Base-by-base conservation (phyloP, 495 filamentous ascomycete genomes). In the Aspergillus diversus region DNA sequence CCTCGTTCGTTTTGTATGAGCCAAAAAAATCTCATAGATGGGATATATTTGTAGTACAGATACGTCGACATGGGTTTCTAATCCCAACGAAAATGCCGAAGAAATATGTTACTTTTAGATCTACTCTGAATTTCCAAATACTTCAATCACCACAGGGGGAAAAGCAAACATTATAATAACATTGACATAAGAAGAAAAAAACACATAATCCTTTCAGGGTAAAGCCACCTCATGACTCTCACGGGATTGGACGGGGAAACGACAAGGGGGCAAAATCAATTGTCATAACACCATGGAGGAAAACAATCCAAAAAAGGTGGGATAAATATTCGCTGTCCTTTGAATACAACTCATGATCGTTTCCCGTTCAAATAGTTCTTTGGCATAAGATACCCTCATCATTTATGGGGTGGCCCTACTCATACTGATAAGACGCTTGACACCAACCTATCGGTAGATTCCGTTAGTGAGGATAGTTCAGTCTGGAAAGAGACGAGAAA, bases 361-460 rank as follows among this genome's bases (percentile, higher is more conserved):
- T 55, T 47, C 52, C 57, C n/a, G 17, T 39, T 31, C 35, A 39
- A 3, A 42, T 21, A n/a, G 16, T 50, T 5, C 16, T 49, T 33
- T 35, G 15, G 37, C 5, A 15, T 47, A 50, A 33, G 13, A 27
- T 27, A 27, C 21, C 21, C 21, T 50, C 17, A 57, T 34, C 56
- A 27, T 61, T 75, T 66, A 75, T 46, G 84, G 87, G 17, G 92
- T 95, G 49, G 84, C 89, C 73, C 88, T 88, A 79, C 92, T 95
- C 92, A 97, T 96, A 72, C 86, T 87, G 66, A 97, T 92, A 67
- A 97, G 81, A 59, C 94, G 86, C 80, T 96, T 97, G 32, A 97
- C 89, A 64, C 93, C 93, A 63, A 92, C 89, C 92, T 96, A 60
- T 60, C 50, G 49, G 35, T 35, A 48, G 13, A 31, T 34, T n/a